Percentiles rank a stretch among this genome's conserved stretches.
phyloP scores from a whole-genome alignment of 2,329 filamentous ascomycete genomes.

The Xylariaceae sp. region DNA sequence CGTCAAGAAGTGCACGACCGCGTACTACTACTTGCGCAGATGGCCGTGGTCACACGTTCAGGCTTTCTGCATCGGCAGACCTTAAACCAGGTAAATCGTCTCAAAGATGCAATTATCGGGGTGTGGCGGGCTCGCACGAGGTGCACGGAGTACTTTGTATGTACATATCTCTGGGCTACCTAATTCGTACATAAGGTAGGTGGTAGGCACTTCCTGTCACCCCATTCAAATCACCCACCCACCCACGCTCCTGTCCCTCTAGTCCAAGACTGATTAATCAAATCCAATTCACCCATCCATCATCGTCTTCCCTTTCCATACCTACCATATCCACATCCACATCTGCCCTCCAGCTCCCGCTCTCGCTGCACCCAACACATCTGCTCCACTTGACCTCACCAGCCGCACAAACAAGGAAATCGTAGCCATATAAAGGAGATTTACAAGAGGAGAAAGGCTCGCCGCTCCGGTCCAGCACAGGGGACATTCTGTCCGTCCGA shows the following conservation, averaged over 20 bases:
- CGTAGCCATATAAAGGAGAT: not conserved
- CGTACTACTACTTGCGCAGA: not conserved
- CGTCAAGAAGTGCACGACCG: not conserved
- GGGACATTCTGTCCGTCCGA: slow-evolving; percentile 8
- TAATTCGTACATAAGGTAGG: not conserved
- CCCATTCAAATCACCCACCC: slow-evolving; percentile 5
- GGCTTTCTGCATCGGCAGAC: not conserved
- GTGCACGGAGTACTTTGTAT: not conserved
- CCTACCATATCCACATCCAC: not conserved
- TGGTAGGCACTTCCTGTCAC: not conserved
- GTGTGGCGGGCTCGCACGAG: not conserved
- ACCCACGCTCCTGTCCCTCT: slow-evolving; percentile 8
- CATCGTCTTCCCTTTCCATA: not conserved
- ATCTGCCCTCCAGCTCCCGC: not conserved
- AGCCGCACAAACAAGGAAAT: not conserved
- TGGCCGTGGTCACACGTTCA: too few species aligned
- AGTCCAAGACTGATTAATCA: slow-evolving; percentile 14
- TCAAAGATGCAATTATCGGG: not conserved
- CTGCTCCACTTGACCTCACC: not conserved
- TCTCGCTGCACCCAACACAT: too few species aligned
- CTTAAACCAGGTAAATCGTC: not conserved
- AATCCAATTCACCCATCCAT: slow-evolving; percentile 3
- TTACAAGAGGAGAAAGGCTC: not conserved
- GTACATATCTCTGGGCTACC: not conserved
- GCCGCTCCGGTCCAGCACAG: not conserved